Conservation (phyloP, 2,329 filamentous ascomycete genomes). For the Cytospora piceae region DNA sequence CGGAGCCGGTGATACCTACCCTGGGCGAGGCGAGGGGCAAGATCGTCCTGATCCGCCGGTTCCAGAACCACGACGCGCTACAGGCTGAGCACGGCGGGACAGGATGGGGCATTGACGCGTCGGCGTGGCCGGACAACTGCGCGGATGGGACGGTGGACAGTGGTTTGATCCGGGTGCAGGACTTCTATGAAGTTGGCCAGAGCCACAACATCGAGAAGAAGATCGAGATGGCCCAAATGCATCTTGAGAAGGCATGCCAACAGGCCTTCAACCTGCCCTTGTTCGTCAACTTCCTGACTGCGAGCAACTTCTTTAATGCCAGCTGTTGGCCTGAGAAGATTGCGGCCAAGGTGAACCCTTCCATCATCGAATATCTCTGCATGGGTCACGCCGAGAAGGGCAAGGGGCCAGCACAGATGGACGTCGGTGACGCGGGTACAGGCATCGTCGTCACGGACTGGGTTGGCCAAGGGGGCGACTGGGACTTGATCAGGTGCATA, state of each 20-base stretch:
- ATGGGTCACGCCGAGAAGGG: slow-evolving; percentile 57
- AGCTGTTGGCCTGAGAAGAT: slow-evolving; percentile 94
- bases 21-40: slow-evolving; percentile 81
- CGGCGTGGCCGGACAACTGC: slow-evolving; percentile 85
- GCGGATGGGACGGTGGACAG: slow-evolving; percentile 71
- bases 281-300: slow-evolving; percentile 88
- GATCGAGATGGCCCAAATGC: slow-evolving; percentile 71
- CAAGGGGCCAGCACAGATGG: slow-evolving; percentile 53
- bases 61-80: slow-evolving; percentile 64
- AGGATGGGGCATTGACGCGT: slow-evolving; percentile 64
- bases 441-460: slow-evolving; percentile 93
- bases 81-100: slow-evolving; percentile 52
- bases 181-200: slow-evolving; percentile 88
- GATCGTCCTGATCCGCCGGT: slow-evolving; percentile 83
- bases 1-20: slow-evolving; percentile 73
- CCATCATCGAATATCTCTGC: slow-evolving; percentile 66
- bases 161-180: slow-evolving; percentile 82
- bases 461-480: slow-evolving; percentile 85
- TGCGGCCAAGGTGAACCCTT: slow-evolving; percentile 84
- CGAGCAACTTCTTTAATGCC: slow-evolving; percentile 91
- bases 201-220: slow-evolving; percentile 79
- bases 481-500: slow-evolving; percentile 86
- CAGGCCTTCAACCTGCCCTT: slow-evolving; percentile 62
- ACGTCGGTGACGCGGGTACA: slow-evolving; percentile 73
- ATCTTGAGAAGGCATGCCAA: slow-evolving; percentile 73